A percentile compares a stretch with the other conserved stretches of the same genome.
phyloP scores from a whole-genome alignment of 2,329 filamentous ascomycete genomes.

The Alternaria sp. region DNA sequence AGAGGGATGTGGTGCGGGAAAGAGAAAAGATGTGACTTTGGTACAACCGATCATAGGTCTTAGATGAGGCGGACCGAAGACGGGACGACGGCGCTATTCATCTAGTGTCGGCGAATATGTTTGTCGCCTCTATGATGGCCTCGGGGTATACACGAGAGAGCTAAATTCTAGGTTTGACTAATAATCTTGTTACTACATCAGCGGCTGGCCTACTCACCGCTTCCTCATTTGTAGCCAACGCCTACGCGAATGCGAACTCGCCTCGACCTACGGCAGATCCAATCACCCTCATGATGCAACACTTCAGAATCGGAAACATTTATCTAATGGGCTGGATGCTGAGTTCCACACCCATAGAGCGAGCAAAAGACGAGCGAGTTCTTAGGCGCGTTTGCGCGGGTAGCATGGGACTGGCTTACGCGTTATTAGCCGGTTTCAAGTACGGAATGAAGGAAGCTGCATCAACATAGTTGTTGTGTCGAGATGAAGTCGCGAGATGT shows the following conservation, averaged over 20 bases:
- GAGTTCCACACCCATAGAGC: too few species aligned
- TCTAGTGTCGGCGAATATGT: not conserved
- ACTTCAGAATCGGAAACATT: not conserved
- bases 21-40: not conserved
- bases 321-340: too few species aligned
- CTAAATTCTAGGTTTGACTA: not conserved
- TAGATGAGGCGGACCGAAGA: not conserved
- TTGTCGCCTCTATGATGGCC: not conserved
- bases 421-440: not conserved
- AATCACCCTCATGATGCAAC: not conserved
- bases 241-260: not conserved
- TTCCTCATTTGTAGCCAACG: not conserved
- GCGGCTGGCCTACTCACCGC: not conserved
- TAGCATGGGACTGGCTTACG: not conserved
- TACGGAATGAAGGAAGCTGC: not conserved
- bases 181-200: not conserved
- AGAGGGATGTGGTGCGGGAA: not conserved
- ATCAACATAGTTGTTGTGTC: not conserved
- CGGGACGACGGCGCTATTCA: not conserved
- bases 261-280: not conserved
- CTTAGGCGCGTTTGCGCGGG: too few species aligned
- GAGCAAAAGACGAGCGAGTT: too few species aligned
- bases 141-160: not conserved
- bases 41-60: not conserved
- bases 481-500: not conserved